A percentile compares a stretch with the other conserved stretches of the same genome.
These are phyloP conservation scores for Multifurca ochricompacta DNA, from an alignment of 768 basidiomycete species.

Conservation along the genomic window DNA sequence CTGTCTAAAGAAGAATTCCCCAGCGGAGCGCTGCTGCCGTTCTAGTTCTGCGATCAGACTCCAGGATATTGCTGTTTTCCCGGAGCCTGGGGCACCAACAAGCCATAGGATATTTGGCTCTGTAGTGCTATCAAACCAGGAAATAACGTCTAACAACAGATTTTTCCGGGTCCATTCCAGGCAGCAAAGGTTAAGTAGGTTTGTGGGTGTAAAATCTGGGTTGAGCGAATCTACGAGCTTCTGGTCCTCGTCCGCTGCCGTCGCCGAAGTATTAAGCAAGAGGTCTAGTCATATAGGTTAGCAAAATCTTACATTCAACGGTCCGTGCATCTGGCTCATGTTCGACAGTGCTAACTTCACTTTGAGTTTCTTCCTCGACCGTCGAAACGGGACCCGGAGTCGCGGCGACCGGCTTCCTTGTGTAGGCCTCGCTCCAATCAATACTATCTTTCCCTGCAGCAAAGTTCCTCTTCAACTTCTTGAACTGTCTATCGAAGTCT, in stretches of 20 bases:
- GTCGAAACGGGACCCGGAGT: neutral
- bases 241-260: constrained; percentile 5
- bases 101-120: constrained; percentile 16
- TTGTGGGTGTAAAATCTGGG: neutral
- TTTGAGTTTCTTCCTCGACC: neutral
- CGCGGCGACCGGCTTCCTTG: neutral
- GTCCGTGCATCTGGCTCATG: neutral
- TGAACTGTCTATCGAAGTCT: neutral
- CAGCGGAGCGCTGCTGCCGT: constrained; percentile 7
- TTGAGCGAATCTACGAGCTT: neutral
- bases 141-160: neutral
- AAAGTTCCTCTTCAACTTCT: constrained; percentile 6
- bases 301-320: neutral
- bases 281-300: neutral
- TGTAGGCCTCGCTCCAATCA: neutral
- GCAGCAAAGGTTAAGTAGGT: neutral
- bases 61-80: constrained; percentile 13
- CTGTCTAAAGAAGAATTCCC: constrained; percentile 3
- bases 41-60: constrained; percentile 11
- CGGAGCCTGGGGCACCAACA: constrained; percentile 14
- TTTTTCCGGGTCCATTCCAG: neutral
- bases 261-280: neutral
- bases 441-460: neutral
- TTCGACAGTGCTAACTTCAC: neutral
- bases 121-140: constrained; percentile 4